Evolutionary conservation across 208 protist genomes (phyloP).

Genomic region (Angomonas deanei): DNA sequence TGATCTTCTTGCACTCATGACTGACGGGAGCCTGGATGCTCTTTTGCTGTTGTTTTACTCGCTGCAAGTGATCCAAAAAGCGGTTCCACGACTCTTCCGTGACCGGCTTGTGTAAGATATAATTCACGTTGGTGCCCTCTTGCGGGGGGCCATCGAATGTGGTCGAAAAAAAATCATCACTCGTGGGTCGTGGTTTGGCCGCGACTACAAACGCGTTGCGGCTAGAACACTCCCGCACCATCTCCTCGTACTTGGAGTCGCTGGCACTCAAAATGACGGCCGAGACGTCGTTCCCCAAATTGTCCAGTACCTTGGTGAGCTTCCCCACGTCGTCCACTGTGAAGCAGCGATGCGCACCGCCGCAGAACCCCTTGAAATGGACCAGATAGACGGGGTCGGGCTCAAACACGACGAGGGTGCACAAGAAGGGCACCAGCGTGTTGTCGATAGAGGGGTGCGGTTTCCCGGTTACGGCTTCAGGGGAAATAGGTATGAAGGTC

Average conservation of each 20-base stretch:
- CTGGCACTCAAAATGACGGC: slow-evolving; percentile 17
- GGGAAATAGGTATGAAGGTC: slow-evolving; percentile 1
- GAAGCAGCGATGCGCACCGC: slow-evolving; percentile 16
- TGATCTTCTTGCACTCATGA: slow-evolving; percentile 18
- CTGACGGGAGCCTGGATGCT: slow-evolving; percentile 8
- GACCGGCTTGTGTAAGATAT: slow-evolving; percentile 22
- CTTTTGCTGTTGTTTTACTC: slow-evolving; percentile 8
- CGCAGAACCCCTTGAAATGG: slow-evolving; percentile 20
- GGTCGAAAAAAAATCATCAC: neutral
- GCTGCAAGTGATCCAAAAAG: slow-evolving; percentile 17
- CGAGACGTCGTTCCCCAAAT: slow-evolving; percentile 13
- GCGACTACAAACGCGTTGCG: slow-evolving; percentile 5
- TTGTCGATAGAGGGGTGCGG: neutral
- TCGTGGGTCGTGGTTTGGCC: neutral
- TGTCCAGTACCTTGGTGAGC: slow-evolving; percentile 16
- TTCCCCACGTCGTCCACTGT: slow-evolving; percentile 2
- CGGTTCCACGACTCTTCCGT: slow-evolving; percentile 16
- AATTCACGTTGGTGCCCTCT: slow-evolving; percentile 11
- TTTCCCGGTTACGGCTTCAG: neutral
- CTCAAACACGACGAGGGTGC: slow-evolving; percentile 31
- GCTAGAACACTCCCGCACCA: slow-evolving; percentile 2
- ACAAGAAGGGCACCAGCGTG: neutral
- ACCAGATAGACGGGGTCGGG: slow-evolving; percentile 19
- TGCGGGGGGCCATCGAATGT: slow-evolving; percentile 14
- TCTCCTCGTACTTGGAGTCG: slow-evolving; percentile 10